Evolutionary conservation across 1,284 basidiomycete genomes (phyloP).

Genomic region (Earliella scabrosa): DNA sequence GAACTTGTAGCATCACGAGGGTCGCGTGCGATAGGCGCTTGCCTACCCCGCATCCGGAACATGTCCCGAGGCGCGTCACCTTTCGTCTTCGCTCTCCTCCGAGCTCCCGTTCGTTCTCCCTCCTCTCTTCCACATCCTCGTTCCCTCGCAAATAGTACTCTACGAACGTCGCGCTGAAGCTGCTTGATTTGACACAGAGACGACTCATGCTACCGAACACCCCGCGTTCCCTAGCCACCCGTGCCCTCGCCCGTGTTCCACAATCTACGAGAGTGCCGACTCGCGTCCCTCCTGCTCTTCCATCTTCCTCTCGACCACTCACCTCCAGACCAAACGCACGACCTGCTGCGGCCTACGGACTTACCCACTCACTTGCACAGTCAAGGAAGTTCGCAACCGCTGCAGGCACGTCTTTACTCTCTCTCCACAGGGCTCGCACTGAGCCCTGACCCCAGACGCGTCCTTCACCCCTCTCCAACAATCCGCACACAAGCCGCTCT

Average conservation of each 20-base stretch:
- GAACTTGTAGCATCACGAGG: too few species aligned
- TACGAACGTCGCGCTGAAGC: too few species aligned
- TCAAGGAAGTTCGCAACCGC: constrained; percentile 19
- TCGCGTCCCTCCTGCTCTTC: not conserved
- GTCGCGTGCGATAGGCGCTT: too few species aligned
- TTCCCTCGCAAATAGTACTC: too few species aligned
- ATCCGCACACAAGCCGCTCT: constrained; percentile 51
- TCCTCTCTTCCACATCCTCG: not conserved
- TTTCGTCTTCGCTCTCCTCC: not conserved
- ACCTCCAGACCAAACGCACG: not conserved
- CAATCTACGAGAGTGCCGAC: not conserved
- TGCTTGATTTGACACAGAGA: too few species aligned
- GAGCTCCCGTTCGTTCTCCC: too few species aligned
- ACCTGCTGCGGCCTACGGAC: not conserved
- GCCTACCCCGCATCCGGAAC: not conserved
- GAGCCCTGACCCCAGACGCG: not conserved
- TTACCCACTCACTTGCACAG: not conserved
- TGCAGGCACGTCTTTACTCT: constrained; percentile 9
- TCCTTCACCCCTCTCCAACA: constrained; percentile 9
- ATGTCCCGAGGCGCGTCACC: not conserved
- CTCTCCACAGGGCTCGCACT: not conserved
- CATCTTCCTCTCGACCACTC: not conserved
- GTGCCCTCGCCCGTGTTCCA: constrained; percentile 14
- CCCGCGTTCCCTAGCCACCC: constrained; percentile 17
- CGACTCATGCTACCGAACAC: constrained; percentile 23